Percentiles rank a stretch among this genome's conserved stretches.
These are phyloP conservation scores for Helotiales sp. DNA, from an alignment of 2,329 filamentous ascomycete species.

Conservation along the genomic window DNA sequence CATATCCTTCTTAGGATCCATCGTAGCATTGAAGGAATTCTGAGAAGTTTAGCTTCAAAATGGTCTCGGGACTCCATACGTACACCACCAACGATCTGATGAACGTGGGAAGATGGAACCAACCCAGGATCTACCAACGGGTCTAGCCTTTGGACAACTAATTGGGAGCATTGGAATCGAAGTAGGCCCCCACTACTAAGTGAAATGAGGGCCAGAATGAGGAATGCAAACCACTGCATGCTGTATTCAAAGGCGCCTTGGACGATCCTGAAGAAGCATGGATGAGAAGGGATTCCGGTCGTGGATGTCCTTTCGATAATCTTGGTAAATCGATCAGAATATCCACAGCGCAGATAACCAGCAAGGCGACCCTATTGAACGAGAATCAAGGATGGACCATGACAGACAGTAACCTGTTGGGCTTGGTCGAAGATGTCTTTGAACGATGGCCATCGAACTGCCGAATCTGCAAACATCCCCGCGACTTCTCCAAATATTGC, in stretches of 20 bases:
- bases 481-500: neutral
- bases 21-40: constrained; percentile 43
- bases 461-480: neutral
- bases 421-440: neutral
- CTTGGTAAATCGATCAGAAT: neutral
- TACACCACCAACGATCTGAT: constrained; percentile 21
- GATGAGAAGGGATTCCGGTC: neutral
- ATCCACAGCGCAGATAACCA: neutral
- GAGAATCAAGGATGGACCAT: neutral
- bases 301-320: neutral
- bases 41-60: neutral
- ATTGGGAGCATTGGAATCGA: constrained; percentile 24
- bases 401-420: neutral
- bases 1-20: constrained; percentile 35
- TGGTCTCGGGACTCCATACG: neutral
- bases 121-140: constrained; percentile 16
- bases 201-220: neutral
- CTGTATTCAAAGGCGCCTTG: neutral
- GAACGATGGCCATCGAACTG: neutral
- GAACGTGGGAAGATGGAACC: constrained; percentile 16
- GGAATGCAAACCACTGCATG: neutral
- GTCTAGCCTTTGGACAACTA: constrained; percentile 22
- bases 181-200: constrained; percentile 1
- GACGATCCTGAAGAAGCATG: neutral
- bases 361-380: neutral